Evolutionary conservation across 2,329 filamentous ascomycete species (phyloP).

Genomic region (Dendrostoma leiphaemia): DNA sequence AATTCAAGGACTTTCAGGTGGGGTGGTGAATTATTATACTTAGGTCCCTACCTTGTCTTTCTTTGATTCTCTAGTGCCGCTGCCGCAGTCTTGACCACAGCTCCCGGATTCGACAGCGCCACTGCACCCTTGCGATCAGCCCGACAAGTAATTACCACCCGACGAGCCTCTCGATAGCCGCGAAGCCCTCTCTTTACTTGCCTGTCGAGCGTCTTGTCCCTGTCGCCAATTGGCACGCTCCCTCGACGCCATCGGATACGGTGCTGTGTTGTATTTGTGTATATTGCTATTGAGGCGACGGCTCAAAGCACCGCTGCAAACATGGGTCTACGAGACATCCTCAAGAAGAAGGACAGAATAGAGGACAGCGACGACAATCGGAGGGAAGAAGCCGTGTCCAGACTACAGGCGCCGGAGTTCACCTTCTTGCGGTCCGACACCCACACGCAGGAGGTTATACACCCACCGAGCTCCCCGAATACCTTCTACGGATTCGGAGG

Average conservation of each 20-base stretch:
- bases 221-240: background rate
- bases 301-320: background rate
- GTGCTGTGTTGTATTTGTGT: background rate
- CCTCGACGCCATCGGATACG: background rate
- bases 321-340: slow-evolving; percentile 52
- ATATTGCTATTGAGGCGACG: background rate
- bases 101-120: background rate
- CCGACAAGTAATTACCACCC: background rate
- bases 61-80: background rate
- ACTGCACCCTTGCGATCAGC: background rate
- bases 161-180: background rate
- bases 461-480: slow-evolving; percentile 53
- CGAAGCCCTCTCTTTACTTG: background rate
- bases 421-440: slow-evolving; percentile 86
- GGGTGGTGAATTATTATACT: slow-evolving; percentile 11
- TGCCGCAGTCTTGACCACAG: background rate
- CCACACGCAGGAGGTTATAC: slow-evolving; percentile 72
- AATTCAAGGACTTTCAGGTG: slow-evolving; percentile 11
- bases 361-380: slow-evolving; percentile 31
- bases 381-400: slow-evolving; percentile 31
- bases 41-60: slow-evolving; percentile 3
- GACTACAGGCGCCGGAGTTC: slow-evolving; percentile 61
- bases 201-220: background rate
- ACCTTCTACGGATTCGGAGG: slow-evolving; percentile 13
- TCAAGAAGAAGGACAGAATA: slow-evolving; percentile 52